Evolutionary conservation across 2,329 filamentous ascomycete species (phyloP).

Genomic region (Hypoxylon sp.): DNA sequence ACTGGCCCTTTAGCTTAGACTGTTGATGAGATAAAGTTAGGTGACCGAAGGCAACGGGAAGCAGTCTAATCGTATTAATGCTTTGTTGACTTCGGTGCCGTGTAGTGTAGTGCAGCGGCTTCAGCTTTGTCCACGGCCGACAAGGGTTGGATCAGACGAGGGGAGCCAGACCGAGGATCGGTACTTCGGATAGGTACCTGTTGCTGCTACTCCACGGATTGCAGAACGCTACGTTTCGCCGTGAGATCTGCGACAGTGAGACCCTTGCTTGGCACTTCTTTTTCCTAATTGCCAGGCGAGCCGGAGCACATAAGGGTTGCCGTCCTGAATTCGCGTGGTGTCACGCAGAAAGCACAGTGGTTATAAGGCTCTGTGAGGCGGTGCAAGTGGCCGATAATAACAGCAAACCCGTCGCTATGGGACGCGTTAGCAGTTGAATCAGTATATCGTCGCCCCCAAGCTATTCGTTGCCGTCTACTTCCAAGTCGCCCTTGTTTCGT

Average conservation of each 20-base stretch:
- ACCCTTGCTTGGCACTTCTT: conserved; percentile 38
- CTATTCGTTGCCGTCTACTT: conserved; percentile 14
- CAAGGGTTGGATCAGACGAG: conserved; percentile 20
- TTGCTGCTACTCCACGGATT: conserved; percentile 8
- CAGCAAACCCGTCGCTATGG: conserved; percentile 20
- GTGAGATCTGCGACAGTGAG: conserved; percentile 39
- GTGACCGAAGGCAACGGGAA: conserved; percentile 10
- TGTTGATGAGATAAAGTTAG: conserved; percentile 3
- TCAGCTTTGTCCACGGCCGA: conserved; percentile 2
- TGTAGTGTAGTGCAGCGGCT: background rate
- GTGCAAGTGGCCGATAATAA: conserved; percentile 33
- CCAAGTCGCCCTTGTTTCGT: conserved; percentile 33
- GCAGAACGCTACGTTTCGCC: conserved; percentile 34
- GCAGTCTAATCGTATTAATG: conserved; percentile 13
- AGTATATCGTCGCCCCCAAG: conserved; percentile 11
- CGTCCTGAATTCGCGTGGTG: conserved; percentile 35
- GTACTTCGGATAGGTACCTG: conserved; percentile 19
- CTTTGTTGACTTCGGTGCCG: conserved; percentile 17
- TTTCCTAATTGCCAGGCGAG: conserved; percentile 23
- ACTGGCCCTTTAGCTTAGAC: conserved; percentile 18
- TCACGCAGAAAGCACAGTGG: conserved; percentile 30
- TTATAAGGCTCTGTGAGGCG: conserved; percentile 34
- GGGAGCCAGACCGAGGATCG: conserved; percentile 8
- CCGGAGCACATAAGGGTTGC: conserved; percentile 22
- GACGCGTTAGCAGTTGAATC: conserved; percentile 14